Percentiles rank a stretch among this genome's conserved stretches.
Evolutionary conservation across 2,329 filamentous ascomycete genomes (phyloP).

Genomic region (Diaporthe sp.): DNA sequence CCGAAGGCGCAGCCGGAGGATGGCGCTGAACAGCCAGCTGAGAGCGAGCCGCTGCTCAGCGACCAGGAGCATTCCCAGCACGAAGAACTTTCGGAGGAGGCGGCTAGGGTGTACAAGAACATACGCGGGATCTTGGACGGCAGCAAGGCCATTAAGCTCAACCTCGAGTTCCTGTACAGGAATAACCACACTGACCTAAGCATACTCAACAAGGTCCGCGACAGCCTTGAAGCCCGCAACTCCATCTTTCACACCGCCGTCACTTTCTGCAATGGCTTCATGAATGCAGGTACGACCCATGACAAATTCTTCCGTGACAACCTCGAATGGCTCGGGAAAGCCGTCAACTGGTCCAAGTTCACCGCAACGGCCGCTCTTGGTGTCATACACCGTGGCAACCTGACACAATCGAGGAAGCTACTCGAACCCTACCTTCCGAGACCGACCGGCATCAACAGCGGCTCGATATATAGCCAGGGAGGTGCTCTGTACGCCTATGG

Average conservation of each 20-base stretch:
- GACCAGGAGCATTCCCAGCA: constrained; percentile 67
- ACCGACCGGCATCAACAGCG: constrained; percentile 76
- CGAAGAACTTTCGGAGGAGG: constrained; percentile 59
- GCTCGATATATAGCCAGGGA: constrained; percentile 95
- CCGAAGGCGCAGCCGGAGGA: constrained; percentile 57
- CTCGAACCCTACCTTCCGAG: constrained; percentile 94
- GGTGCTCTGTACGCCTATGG: constrained; percentile 96
- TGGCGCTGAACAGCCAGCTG: constrained; percentile 54
- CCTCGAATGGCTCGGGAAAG: constrained; percentile 96
- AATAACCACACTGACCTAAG: constrained; percentile 93
- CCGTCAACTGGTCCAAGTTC: constrained; percentile 99
- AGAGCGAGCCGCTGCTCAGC: constrained; percentile 60
- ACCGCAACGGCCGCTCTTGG: constrained; percentile 95
- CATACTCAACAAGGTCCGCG: constrained; percentile 95
- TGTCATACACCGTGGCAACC: constrained; percentile 95
- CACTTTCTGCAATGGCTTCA: constrained; percentile 97
- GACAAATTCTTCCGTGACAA: constrained; percentile 99
- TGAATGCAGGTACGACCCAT: constrained; percentile 98
- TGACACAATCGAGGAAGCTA: constrained; percentile 92
- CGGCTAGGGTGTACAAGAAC: constrained; percentile 68
- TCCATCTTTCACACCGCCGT: constrained; percentile 99
- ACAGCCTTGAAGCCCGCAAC: constrained; percentile 91
- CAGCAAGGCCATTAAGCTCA: constrained; percentile 92
- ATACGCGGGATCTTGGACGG: constrained; percentile 81
- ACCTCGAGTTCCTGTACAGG: constrained; percentile 95